Percentiles rank a stretch among this genome's conserved stretches.
Conservation (phyloP, 371 early-diverging fungal genomes). For the Zancudomyces culisetae region DNA sequence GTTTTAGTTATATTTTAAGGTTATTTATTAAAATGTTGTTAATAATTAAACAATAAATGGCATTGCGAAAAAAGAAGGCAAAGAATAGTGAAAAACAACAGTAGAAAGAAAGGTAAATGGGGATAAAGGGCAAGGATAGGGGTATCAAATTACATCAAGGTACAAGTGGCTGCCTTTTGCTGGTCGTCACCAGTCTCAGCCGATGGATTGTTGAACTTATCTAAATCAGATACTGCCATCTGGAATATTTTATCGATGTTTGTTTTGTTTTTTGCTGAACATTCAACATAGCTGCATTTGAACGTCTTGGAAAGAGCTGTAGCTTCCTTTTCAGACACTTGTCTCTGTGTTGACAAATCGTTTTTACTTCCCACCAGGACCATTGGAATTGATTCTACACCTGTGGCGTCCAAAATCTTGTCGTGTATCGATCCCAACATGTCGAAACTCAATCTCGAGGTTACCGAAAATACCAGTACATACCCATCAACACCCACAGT, state of each 20-base stretch:
- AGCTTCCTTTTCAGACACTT: constrained; percentile 58
- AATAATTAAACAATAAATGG: too few relatives aligned
- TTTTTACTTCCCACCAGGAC: constrained; percentile 89
- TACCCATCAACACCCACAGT: constrained; percentile 85
- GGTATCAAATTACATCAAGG: background rate
- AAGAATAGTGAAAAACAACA: too few relatives aligned
- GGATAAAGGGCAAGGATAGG: too few relatives aligned
- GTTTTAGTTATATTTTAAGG: background rate
- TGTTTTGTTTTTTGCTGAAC: constrained; percentile 77
- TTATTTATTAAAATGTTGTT: too few relatives aligned
- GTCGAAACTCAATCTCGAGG: constrained; percentile 67
- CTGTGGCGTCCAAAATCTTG: constrained; percentile 84
- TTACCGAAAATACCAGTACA: constrained; percentile 83
- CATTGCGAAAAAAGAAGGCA: too few relatives aligned
- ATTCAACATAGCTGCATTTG: constrained; percentile 70
- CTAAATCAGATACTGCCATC: constrained; percentile 42
- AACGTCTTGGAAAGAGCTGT: constrained; percentile 53
- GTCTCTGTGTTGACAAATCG: constrained; percentile 58
- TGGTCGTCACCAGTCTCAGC: background rate
- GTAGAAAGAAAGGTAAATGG: too few relatives aligned
- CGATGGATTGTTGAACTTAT: constrained; percentile 4
- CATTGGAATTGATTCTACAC: constrained; percentile 71
- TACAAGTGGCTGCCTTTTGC: background rate
- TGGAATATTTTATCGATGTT: constrained; percentile 51
- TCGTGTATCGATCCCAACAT: constrained; percentile 78